These are phyloP conservation scores for Cladophialophora bantiana DNA, from an alignment of 2,329 filamentous ascomycete genomes.

Conservation along the genomic window DNA sequence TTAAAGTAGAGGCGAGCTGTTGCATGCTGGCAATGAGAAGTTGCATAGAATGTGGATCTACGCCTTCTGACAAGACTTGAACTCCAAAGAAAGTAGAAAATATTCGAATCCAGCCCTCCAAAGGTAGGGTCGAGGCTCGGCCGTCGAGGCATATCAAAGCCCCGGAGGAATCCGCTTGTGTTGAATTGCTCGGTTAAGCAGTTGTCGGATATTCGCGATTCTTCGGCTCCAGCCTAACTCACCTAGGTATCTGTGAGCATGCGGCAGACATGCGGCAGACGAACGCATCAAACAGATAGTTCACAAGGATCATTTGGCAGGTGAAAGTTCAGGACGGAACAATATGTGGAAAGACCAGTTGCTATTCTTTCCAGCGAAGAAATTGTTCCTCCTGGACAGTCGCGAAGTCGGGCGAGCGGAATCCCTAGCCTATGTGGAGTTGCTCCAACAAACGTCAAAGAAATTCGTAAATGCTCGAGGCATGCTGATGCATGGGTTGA, in stretches of 20 bases:
- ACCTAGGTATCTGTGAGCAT: conserved; percentile 4
- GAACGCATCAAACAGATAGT: not conserved
- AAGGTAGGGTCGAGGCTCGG: conserved; percentile 24
- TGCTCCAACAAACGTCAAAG: not conserved
- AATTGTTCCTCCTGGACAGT: not conserved
- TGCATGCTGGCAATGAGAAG: conserved; percentile 11
- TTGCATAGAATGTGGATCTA: not conserved
- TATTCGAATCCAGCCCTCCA: conserved; percentile 10
- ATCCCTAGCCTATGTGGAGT: not conserved
- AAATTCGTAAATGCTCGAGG: not conserved
- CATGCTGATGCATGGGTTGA: not conserved
- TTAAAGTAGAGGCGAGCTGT: not conserved
- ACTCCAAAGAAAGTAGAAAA: conserved; percentile 23
- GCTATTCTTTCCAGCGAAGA: not conserved
- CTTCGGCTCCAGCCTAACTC: not conserved
- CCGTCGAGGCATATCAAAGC: not conserved
- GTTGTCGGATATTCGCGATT: conserved; percentile 31
- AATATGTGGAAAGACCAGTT: not conserved
- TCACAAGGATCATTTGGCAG: not conserved
- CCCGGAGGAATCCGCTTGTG: conserved; percentile 31
- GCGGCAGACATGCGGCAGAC: not conserved
- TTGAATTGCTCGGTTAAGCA: not conserved
- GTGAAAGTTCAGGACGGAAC: not conserved
- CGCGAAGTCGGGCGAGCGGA: not conserved
- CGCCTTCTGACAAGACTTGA: conserved; percentile 28